These are phyloP conservation scores for Ogataea minuta DNA, from an alignment of 805 yeast genomes.

Conservation along the genomic window DNA sequence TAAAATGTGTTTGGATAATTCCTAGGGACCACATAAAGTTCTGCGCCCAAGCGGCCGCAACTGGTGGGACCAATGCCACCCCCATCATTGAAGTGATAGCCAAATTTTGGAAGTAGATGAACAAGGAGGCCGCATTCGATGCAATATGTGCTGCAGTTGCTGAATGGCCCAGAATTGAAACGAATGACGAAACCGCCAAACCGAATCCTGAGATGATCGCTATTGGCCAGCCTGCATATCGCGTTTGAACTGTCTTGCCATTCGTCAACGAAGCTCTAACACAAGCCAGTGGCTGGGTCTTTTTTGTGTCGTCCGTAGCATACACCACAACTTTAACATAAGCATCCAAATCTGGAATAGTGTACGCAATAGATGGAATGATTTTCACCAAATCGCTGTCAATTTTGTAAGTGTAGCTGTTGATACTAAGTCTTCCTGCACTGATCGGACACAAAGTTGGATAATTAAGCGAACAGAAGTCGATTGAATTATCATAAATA, in stretches of 20 bases:
- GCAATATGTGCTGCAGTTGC: constrained; percentile 96
- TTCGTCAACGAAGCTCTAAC: constrained; percentile 83
- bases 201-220: constrained; percentile 91
- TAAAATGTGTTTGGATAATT: constrained; percentile 68
- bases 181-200: constrained; percentile 79
- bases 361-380: constrained; percentile 82
- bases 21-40: constrained; percentile 98
- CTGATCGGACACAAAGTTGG: constrained; percentile 75
- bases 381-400: constrained; percentile 40
- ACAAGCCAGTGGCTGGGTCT: constrained; percentile 68
- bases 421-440: constrained; percentile 81
- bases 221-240: constrained; percentile 92
- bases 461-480: constrained; percentile 59
- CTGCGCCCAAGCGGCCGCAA: constrained; percentile 97
- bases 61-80: constrained; percentile 88
- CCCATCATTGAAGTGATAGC: constrained; percentile 96
- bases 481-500: constrained; percentile 50
- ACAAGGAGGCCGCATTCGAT: constrained; percentile 89
- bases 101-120: constrained; percentile 89
- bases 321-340: constrained; percentile 73
- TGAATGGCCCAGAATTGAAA: constrained; percentile 84
- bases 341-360: constrained; percentile 94
- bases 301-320: constrained; percentile 43
- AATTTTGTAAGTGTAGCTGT: constrained; percentile 39
- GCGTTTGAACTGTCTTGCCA: constrained; percentile 91